phyloP scores from a whole-genome alignment of 768 basidiomycete genomes.

The Boletus insuetus region DNA sequence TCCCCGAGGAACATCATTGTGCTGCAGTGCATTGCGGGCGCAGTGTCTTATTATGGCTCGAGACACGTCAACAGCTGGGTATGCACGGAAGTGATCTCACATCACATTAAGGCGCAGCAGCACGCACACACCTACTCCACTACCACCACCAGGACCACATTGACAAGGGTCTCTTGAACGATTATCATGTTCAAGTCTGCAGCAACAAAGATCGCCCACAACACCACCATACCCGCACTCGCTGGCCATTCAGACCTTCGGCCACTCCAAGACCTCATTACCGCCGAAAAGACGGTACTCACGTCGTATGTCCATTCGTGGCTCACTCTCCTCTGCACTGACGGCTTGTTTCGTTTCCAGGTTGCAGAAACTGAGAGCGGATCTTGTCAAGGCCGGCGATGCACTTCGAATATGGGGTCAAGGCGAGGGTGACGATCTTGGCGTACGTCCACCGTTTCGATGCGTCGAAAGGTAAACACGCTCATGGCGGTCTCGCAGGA shows the following conservation, averaged over 20 bases:
- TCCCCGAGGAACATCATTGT: too few species aligned
- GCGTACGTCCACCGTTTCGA: constrained; percentile 41
- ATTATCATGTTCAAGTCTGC: constrained; percentile 70
- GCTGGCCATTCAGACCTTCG: constrained; percentile 74
- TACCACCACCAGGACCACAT: neutral
- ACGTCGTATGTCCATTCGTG: constrained; percentile 50
- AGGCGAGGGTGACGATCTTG: constrained; percentile 82
- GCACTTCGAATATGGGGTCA: constrained; percentile 69
- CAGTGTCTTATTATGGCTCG: too few species aligned
- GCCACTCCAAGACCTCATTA: constrained; percentile 85
- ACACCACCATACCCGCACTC: constrained; percentile 73
- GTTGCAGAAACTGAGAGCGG: constrained; percentile 61
- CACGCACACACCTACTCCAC: constrained; percentile 6
- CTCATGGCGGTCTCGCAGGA: constrained; percentile 46
- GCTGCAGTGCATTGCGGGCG: too few species aligned
- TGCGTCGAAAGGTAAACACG: neutral
- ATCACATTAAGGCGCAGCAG: neutral
- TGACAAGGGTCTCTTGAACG: neutral
- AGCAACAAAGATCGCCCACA: constrained; percentile 85
- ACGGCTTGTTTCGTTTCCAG: constrained; percentile 30
- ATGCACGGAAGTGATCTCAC: neutral
- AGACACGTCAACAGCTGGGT: neutral
- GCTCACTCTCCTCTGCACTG: neutral
- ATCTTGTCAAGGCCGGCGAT: constrained; percentile 69
- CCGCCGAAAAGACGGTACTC: constrained; percentile 81